These are phyloP conservation scores for Fusarium austroafricanum DNA, from an alignment of 2,329 filamentous ascomycete species.

Conservation along the genomic window DNA sequence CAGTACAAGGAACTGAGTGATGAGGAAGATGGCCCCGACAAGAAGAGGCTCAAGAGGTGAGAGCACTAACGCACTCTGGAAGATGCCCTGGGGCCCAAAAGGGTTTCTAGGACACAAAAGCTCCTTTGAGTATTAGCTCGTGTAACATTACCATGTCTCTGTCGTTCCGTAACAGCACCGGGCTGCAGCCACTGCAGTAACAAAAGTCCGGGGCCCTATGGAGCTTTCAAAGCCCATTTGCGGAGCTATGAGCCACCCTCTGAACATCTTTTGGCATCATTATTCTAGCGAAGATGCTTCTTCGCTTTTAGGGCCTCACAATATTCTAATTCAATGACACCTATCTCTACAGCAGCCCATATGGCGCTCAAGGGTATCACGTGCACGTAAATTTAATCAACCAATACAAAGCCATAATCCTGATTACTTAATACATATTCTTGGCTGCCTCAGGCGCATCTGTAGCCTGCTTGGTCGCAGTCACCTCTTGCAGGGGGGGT, in stretches of 20 bases:
- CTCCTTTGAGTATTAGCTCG: slow-evolving; percentile 13
- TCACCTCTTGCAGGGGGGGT: slow-evolving; percentile 48
- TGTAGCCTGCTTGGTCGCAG: slow-evolving; percentile 42
- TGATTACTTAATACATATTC: slow-evolving; percentile 32
- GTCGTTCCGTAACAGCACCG: slow-evolving; percentile 31
- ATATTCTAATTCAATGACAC: not conserved
- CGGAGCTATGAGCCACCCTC: slow-evolving; percentile 14
- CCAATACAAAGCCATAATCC: slow-evolving; percentile 1
- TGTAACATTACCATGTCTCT: slow-evolving; percentile 26
- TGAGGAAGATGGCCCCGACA: slow-evolving; percentile 77
- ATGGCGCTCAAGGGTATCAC: slow-evolving; percentile 29
- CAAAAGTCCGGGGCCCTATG: not conserved
- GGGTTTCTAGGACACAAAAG: slow-evolving; percentile 13
- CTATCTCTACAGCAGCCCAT: not conserved
- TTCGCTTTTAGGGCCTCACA: not conserved
- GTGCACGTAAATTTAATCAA: slow-evolving; percentile 31
- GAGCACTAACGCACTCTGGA: slow-evolving; percentile 20
- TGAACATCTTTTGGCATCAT: not conserved
- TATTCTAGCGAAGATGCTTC: not conserved
- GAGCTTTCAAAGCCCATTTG: slow-evolving; percentile 3
- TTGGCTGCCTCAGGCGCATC: slow-evolving; percentile 40
- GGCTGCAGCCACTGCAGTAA: slow-evolving; percentile 11
- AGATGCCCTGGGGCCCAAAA: slow-evolving; percentile 8
- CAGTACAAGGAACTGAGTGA: slow-evolving; percentile 92
- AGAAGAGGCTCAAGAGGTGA: slow-evolving; percentile 70